These are phyloP conservation scores for Calonectria hongkongensis DNA, from an alignment of 2,329 filamentous ascomycete genomes.

Conservation along the genomic window DNA sequence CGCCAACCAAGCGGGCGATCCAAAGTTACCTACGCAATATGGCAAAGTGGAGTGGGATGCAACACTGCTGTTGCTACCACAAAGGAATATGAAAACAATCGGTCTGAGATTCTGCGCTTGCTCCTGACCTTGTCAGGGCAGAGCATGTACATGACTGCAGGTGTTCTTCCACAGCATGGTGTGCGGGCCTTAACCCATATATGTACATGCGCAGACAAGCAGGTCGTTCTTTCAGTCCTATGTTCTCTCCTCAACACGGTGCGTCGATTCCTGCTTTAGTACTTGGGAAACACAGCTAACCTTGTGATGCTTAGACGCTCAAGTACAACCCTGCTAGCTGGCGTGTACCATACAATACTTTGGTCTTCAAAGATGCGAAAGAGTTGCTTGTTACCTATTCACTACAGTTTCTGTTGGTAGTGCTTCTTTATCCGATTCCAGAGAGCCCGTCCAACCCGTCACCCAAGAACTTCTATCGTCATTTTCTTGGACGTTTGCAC, in stretches of 20 bases:
- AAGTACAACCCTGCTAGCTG: constrained; percentile 97
- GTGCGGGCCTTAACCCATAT: constrained; percentile 92
- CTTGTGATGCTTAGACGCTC: constrained; percentile 77
- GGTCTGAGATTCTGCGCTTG: constrained; percentile 90
- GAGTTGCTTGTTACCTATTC: constrained; percentile 94
- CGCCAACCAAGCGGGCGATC: constrained; percentile 80
- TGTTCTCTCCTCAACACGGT: constrained; percentile 97
- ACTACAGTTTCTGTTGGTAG: constrained; percentile 89
- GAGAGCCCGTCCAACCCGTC: constrained; percentile 79
- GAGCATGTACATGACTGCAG: constrained; percentile 93
- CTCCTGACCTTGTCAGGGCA: constrained; percentile 91
- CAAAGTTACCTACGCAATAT: constrained; percentile 95
- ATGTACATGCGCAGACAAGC: constrained; percentile 91
- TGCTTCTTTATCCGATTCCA: constrained; percentile 91
- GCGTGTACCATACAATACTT: constrained; percentile 94
- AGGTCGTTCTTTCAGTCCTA: constrained; percentile 90
- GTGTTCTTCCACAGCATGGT: constrained; percentile 86
- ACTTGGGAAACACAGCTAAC: constrained; percentile 29
- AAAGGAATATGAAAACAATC: constrained; percentile 94
- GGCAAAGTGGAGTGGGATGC: constrained; percentile 98
- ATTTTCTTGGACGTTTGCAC: constrained; percentile 92
- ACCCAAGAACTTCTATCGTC: constrained; percentile 93
- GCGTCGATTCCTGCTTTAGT: constrained; percentile 57
- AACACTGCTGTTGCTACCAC: constrained; percentile 91
- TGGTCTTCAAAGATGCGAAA: constrained; percentile 93